Percentiles rank a stretch among this genome's conserved stretches.
Conservation (phyloP, 352 stramenopile genomes). For the Phytophthora podocarpi region DNA sequence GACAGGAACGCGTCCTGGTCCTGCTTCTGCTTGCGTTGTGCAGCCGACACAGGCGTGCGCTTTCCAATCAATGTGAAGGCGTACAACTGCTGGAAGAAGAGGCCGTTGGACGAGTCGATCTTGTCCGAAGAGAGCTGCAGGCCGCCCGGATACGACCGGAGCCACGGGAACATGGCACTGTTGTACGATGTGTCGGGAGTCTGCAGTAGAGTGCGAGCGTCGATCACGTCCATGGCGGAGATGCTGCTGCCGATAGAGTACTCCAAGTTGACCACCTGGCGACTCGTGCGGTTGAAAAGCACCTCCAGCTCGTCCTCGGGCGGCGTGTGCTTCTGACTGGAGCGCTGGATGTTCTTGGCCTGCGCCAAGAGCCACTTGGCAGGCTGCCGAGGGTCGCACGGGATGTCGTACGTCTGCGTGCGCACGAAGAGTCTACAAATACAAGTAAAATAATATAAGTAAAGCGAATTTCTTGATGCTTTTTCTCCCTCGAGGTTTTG, state of each 20-base stretch:
- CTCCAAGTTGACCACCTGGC: constrained; percentile 67
- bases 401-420: constrained; percentile 86
- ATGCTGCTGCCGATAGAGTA: constrained; percentile 69
- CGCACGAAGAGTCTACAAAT: constrained; percentile 65
- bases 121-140: constrained; percentile 57
- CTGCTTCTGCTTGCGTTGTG: constrained; percentile 59
- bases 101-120: constrained; percentile 65
- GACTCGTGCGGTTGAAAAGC: constrained; percentile 80
- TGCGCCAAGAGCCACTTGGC: constrained; percentile 79
- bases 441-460: not conserved
- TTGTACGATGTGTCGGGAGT: constrained; percentile 70
- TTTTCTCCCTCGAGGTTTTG: not conserved
- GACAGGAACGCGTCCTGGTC: constrained; percentile 69
- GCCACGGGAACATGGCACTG: constrained; percentile 77
- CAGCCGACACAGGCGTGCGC: constrained; percentile 45
- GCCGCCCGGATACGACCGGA: constrained; percentile 66
- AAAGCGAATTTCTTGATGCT: not conserved
- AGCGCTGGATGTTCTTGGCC: constrained; percentile 78
- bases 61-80: constrained; percentile 81
- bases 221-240: constrained; percentile 78
- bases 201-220: constrained; percentile 71
- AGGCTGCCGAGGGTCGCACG: constrained; percentile 72
- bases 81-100: constrained; percentile 89
- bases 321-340: constrained; percentile 45
- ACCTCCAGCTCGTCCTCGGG: constrained; percentile 74